Percentiles rank a stretch among this genome's conserved stretches.
These are phyloP conservation scores for Arctostaphylos glauca DNA, from an alignment of 148 eudicot genomes.

Conservation along the genomic window DNA sequence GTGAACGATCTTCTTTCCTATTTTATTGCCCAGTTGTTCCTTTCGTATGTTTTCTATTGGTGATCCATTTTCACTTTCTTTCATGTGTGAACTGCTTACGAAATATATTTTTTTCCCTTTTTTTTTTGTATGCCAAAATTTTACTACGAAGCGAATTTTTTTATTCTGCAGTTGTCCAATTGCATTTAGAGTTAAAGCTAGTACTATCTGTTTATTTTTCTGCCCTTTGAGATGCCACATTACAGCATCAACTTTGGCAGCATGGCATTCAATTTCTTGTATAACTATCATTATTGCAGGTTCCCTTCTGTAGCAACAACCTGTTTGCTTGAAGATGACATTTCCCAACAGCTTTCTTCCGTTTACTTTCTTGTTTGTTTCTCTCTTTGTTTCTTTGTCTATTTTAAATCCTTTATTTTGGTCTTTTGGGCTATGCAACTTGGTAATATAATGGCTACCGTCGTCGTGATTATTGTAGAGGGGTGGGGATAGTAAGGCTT, in stretches of 20 bases:
- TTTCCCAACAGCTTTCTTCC: neutral
- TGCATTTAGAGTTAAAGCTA: neutral
- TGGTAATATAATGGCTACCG: neutral
- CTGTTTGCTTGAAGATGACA: neutral
- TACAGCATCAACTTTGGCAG: neutral
- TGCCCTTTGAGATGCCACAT: neutral
- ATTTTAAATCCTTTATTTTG: neutral
- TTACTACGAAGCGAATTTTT: too few relatives aligned
- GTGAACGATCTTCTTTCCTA: neutral
- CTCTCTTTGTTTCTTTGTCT: neutral
- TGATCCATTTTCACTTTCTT: too few relatives aligned
- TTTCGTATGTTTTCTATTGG: neutral
- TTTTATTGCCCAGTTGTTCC: neutral
- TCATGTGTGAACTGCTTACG: neutral
- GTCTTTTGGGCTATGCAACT: neutral
- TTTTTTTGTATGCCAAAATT: neutral
- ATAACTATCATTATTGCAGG: neutral
- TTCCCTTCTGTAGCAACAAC: neutral
- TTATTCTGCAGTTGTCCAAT: neutral
- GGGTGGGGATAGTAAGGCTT: neutral
- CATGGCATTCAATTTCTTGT: neutral
- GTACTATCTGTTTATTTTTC: neutral
- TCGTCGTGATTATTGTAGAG: neutral
- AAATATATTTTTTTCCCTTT: neutral
- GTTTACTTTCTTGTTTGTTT: neutral